Base-by-base conservation (phyloP, 192 early-diverging fungal species). In the Phycomyces blakesleeanus region DNA sequence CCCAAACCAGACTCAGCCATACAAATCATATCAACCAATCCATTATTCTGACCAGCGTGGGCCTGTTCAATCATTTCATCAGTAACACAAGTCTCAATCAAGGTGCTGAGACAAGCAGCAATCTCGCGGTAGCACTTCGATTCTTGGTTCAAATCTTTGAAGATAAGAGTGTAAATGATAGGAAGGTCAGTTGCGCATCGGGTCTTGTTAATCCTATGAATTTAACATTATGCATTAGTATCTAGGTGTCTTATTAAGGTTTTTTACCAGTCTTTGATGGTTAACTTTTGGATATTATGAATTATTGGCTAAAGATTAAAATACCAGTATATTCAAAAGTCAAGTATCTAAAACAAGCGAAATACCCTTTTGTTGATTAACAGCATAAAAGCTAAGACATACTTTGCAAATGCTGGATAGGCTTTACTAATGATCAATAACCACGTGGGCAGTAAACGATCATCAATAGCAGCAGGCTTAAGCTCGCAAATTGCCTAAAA, bases 381-480 rank as follows among this genome's bases (percentile, higher is more conserved):
- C n/a, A n/a, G n/a, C n/a, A n/a, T n/a, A n/a, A n/a, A n/a, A n/a
- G n/a, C n/a, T n/a, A 3, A n/a, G 1, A 76, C 74, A 9, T 78
- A 78, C 61, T 75, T 79, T 21, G 92, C 83, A 61, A 86, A 87
- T n/a, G 84, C 75, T 14, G 76, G 63, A 69, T 91, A 95, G 0
- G 87, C 86, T 61, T 84, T 85, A 29, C 82, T 78, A 12, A 96
- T 81, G 49, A 96, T 85, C 53, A 85, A 81, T 51, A 96, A 78
- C 94, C 94, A 96, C 15, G 89, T 69, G 49, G 93, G 91, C 66
- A 87, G 83, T 54, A 92, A 73, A 52, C 81, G 77, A n/a, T 84
- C 81, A 68, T 97, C 95, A 69, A 88, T 89, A 42, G 81, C 78
- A 71, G 89, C 89, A 51, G 95, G 95, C 66, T 89, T 89, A 22